Evolutionary conservation across 2,329 filamentous ascomycete genomes (phyloP), one percentile per base, ranked within the genome.

Genomic region (Cadophora sp.): DNA sequence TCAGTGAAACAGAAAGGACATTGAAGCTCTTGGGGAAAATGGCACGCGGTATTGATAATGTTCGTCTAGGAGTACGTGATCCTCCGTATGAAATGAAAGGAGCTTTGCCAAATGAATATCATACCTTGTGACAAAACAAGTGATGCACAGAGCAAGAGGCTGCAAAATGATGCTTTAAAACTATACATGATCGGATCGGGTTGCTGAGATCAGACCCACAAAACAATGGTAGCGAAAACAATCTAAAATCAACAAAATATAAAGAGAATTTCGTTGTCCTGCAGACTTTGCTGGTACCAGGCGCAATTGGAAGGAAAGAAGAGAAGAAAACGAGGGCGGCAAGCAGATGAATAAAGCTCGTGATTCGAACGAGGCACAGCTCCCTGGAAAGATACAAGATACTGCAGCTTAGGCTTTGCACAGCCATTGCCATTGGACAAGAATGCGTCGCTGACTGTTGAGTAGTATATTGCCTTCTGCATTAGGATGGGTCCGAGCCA

Each of bases 331-430:
- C 14, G 43, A 48, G 43, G 26, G 51, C 51, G 27, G 16, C 51
- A 31, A 55, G 27, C 26, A 31, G 26, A 55, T 31, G 27, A n/a
- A 55, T 55, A n/a, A 55, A 55, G 51, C 51, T 55, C 26, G 16
- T 9, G n/a, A 31, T 55, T 27, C 50, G 14, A 29, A 7, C 5
- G 26, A 55, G 51, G 27, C 26, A 55, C 14, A 55, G 51, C 14
- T n/a, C 5, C 16, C 19, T 19, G 6, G 40, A 16, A 43, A 43
- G 40, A 16, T 4, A 27, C 50, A 1, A n/a, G n/a, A 24, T 1
- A n/a, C 51, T 55, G 51, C 51, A 55, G 16, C 51, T 31, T 22
- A 26, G 51, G 26, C 14, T 31, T 8, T 27, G 12, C 5, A 31
- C 51, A 19, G 26, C 26, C 51, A 55, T n/a, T 16, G 4, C 19